phyloP scores from a whole-genome alignment of 306 rosid species.

The Prunus kanzakura region DNA sequence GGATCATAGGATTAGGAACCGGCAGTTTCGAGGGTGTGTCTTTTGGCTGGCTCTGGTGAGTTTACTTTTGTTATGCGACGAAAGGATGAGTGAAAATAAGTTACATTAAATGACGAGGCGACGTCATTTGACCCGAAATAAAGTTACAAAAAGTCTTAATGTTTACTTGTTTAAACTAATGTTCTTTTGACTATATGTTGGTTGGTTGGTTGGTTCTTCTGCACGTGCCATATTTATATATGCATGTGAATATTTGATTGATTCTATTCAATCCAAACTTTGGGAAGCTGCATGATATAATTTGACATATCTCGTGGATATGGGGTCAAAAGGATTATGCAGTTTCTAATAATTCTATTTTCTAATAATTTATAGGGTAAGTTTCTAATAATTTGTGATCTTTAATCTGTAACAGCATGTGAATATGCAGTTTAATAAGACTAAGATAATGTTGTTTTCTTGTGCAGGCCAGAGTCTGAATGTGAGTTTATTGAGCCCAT shows the following conservation, averaged over 20 bases:
- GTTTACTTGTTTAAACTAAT: background rate
- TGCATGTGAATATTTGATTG: too few relatives aligned
- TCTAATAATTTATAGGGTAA: too few relatives aligned
- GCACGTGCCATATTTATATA: background rate
- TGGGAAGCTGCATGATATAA: too few relatives aligned
- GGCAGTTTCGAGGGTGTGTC: background rate
- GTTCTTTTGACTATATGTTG: too few relatives aligned
- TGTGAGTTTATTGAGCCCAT: slow-evolving; percentile 53
- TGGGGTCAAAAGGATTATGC: too few relatives aligned
- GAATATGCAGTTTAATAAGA: background rate
- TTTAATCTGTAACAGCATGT: background rate
- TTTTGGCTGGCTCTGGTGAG: background rate
- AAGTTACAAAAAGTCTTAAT: too few relatives aligned
- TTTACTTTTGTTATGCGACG: too few relatives aligned
- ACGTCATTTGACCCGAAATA: background rate
- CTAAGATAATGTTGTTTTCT: background rate
- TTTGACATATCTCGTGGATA: too few relatives aligned
- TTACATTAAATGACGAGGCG: background rate
- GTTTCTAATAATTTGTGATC: background rate
- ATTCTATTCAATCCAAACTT: too few relatives aligned
- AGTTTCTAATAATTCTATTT: too few relatives aligned
- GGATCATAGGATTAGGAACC: background rate
- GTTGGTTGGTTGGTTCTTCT: background rate
- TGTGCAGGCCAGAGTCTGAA: slow-evolving; percentile 88
- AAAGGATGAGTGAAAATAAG: too few relatives aligned